These are phyloP conservation scores for Arthroderma sp. DNA, from an alignment of 2,329 filamentous ascomycete species.

Conservation along the genomic window DNA sequence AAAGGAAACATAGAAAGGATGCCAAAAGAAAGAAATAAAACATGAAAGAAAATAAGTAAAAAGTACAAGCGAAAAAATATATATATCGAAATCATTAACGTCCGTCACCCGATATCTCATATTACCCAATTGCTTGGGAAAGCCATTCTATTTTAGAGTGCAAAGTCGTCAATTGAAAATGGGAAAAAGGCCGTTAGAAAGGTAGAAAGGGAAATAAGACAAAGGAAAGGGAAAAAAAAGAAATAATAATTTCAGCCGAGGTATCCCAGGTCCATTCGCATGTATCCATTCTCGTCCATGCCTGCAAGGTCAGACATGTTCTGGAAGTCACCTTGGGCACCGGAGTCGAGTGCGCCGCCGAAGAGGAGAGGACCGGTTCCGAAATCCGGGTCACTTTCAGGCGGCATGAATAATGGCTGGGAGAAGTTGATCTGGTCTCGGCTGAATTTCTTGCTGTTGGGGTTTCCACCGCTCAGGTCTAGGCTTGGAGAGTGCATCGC, in stretches of 20 bases:
- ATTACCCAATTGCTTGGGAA: too few relatives aligned
- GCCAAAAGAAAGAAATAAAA: too few relatives aligned
- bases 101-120: too few relatives aligned
- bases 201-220: too few relatives aligned
- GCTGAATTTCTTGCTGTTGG: conserved; percentile 1
- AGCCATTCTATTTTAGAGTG: too few relatives aligned
- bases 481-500: neutral
- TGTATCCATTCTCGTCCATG: conserved; percentile 1
- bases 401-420: conserved; percentile 3
- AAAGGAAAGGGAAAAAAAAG: neutral
- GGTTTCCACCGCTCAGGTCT: neutral
- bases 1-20: too few relatives aligned
- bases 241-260: neutral
- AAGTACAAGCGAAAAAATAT: too few relatives aligned
- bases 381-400: conserved; percentile 4
- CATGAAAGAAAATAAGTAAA: too few relatives aligned
- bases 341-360: conserved; percentile 1
- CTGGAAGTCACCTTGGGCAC: conserved; percentile 2
- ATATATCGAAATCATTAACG: too few relatives aligned
- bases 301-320: neutral
- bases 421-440: conserved; percentile 2
- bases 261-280: conserved; percentile 1
- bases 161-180: too few relatives aligned
- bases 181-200: too few relatives aligned
- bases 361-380: conserved; percentile 3